These are phyloP conservation scores for Cynara cardunculus DNA, from an alignment of 129 eudicot species.

Conservation along the genomic window DNA sequence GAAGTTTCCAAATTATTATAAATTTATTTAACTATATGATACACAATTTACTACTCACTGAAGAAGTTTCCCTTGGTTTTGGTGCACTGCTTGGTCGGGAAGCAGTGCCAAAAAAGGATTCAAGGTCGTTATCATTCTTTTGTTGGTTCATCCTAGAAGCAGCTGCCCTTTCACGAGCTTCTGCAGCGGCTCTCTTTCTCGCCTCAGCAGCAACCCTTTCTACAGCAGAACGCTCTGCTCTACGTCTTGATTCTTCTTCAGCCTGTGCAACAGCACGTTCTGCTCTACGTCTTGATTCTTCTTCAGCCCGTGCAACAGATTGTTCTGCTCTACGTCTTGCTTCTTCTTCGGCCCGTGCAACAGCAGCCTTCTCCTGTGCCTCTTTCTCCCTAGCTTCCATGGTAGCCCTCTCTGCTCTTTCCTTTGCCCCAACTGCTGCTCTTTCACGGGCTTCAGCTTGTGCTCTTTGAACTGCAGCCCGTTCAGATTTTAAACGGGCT, in stretches of 20 bases:
- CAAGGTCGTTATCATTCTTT: slow-evolving; percentile 65
- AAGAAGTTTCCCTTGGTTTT: slow-evolving; percentile 48
- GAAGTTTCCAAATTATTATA: background rate
- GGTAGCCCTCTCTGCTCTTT: slow-evolving; percentile 72
- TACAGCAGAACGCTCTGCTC: slow-evolving; percentile 54
- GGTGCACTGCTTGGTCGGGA: slow-evolving; percentile 81
- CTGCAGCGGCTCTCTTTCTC: slow-evolving; percentile 59
- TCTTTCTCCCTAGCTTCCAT: slow-evolving; percentile 53
- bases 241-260: slow-evolving; percentile 53
- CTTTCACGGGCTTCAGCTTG: slow-evolving; percentile 87
- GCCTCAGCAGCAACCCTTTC: slow-evolving; percentile 63
- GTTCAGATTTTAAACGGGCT: slow-evolving; percentile 50
- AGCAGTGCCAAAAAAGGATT: slow-evolving; percentile 57
- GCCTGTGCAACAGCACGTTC: slow-evolving; percentile 34
- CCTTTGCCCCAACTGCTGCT: slow-evolving; percentile 70
- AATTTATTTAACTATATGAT: background rate
- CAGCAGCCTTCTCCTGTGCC: slow-evolving; percentile 51
- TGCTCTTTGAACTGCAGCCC: slow-evolving; percentile 68
- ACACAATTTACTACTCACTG: slow-evolving; percentile 41
- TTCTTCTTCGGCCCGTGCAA: slow-evolving; percentile 48
- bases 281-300: no score
- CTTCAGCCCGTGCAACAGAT: no score
- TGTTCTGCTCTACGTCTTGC: slow-evolving; percentile 57
- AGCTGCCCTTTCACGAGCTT: slow-evolving; percentile 55
- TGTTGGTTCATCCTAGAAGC: slow-evolving; percentile 62